Base-by-base conservation (phyloP, 257 asterid genomes). In the Jacaranda mimosifolia region DNA sequence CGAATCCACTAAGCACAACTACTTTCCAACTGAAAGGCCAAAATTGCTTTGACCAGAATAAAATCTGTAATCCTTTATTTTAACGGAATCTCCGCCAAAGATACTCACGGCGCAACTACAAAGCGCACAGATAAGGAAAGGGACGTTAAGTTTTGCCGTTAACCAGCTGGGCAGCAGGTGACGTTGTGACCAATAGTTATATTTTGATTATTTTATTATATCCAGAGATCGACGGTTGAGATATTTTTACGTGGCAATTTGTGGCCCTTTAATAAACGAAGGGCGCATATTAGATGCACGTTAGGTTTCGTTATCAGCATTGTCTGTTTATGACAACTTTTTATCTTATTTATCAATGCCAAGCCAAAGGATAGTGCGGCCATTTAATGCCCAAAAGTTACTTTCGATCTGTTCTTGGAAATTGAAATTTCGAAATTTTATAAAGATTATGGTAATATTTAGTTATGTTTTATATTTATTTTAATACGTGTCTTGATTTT, bases 41-140 rank as follows among this genome's bases (percentile, higher is more conserved):
- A 75, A 70, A 68, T 43, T 56, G 15, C 59, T 81, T 81, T 76
- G 85, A 81, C 85, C 85, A 62, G 66, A 78, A 77, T 18, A n/a
- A 60, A 49, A 42, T 46, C 72, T 48, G 13, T 15, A 40, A 70
- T 48, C 45, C 14, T 72, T 57, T 56, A 21, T 19, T 65, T 26
- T 68, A 46, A 62, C 82, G 68, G 73, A 78, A 64, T 35, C 71
- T 52, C 70, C 48, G 59, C 10, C 5, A 9, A 5, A 9, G 14
- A 32, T 43, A 40, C 73, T 70, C 63, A 70, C 75, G 75, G 63
- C 63, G 75, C 36, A n/a, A 14, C 42, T 1, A 9, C 15, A 36
- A 9, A 7, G n/a, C 71, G 17, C 73, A 65, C 58, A 66, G 17
- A 13, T 14, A 53, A 2, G 39, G 13, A 10, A 76, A 67, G 18